Conservation (phyloP, 257 asterid species). For the Striga asiatica region DNA sequence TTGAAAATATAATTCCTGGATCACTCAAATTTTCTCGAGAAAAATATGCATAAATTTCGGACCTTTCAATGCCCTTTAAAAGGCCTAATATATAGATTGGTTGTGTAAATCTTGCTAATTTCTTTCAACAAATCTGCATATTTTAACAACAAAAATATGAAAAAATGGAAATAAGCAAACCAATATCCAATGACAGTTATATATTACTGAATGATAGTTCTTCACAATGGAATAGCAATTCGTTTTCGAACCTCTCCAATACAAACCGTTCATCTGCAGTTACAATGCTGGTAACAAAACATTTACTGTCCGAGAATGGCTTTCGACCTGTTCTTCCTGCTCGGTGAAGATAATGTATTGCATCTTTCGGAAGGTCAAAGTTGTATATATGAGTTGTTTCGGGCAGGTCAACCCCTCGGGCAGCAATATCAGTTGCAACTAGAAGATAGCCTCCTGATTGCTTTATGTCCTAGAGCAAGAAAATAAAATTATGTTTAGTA, state of each 20-base stretch:
- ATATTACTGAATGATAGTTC: no score
- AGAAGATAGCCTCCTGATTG: conserved; percentile 59
- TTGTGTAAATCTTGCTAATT: no score
- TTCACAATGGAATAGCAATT: conserved; percentile 63
- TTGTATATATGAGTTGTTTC: conserved; percentile 90
- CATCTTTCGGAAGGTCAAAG: conserved; percentile 86
- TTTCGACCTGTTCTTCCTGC: conserved; percentile 97
- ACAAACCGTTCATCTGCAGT: conserved; percentile 74
- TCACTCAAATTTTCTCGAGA: no score
- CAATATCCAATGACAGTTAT: no score
- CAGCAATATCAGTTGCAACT: conserved; percentile 90
- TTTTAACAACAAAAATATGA: no score
- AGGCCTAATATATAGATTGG: no score
- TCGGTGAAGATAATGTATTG: conserved; percentile 82
- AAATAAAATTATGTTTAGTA: neutral
- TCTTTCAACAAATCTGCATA: no score
- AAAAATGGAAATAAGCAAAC: no score
- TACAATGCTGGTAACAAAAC: conserved; percentile 70
- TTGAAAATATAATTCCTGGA: no score
- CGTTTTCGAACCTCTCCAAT: conserved; percentile 78
- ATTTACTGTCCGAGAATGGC: conserved; percentile 77
- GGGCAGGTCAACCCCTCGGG: conserved; percentile 80
- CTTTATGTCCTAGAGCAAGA: conserved; percentile 47
- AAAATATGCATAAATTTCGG: no score
- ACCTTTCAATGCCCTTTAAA: no score